Conservation (phyloP, 2,329 filamentous ascomycete species). For the Hortaea werneckii region DNA sequence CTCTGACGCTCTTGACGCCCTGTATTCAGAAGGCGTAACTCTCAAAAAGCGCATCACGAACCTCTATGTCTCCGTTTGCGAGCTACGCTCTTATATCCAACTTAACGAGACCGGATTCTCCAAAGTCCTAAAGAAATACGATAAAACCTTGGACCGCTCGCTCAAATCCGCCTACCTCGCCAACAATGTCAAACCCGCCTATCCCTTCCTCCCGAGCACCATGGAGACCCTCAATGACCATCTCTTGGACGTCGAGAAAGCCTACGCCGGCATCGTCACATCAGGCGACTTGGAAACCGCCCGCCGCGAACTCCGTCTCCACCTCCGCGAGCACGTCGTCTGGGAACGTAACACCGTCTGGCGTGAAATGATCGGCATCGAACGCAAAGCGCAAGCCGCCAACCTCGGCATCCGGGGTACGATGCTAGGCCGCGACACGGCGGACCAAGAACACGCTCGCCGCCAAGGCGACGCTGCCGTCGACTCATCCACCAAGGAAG, state of each 20-base stretch:
- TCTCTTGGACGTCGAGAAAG: constrained; percentile 63
- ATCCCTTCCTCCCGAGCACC: constrained; percentile 69
- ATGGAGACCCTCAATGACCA: constrained; percentile 60
- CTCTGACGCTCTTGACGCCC: constrained; percentile 60
- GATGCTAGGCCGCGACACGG: constrained; percentile 60
- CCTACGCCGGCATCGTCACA: constrained; percentile 74
- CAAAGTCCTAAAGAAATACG: constrained; percentile 96
- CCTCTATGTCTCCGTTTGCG: constrained; percentile 84
- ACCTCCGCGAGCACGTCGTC: constrained; percentile 90
- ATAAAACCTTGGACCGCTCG: constrained; percentile 83
- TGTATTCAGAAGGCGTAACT: constrained; percentile 66
- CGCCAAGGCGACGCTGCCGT: constrained; percentile 49
- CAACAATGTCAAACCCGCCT: constrained; percentile 62
- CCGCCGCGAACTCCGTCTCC: constrained; percentile 75
- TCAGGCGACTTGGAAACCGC: constrained; percentile 67
- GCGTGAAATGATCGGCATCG: constrained; percentile 97
- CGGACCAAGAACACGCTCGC: constrained; percentile 40
- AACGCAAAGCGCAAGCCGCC: constrained; percentile 87
- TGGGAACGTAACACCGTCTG: constrained; percentile 99
- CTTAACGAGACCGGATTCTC: constrained; percentile 93
- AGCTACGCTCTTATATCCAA: constrained; percentile 90
- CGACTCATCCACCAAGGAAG: constrained; percentile 8
- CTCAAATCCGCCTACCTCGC: constrained; percentile 70
- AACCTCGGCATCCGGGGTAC: constrained; percentile 72
- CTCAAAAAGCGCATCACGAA: constrained; percentile 85